Evolutionary conservation across 2,329 filamentous ascomycete genomes (phyloP).

Genomic region (Trematosphaeria pertusa): DNA sequence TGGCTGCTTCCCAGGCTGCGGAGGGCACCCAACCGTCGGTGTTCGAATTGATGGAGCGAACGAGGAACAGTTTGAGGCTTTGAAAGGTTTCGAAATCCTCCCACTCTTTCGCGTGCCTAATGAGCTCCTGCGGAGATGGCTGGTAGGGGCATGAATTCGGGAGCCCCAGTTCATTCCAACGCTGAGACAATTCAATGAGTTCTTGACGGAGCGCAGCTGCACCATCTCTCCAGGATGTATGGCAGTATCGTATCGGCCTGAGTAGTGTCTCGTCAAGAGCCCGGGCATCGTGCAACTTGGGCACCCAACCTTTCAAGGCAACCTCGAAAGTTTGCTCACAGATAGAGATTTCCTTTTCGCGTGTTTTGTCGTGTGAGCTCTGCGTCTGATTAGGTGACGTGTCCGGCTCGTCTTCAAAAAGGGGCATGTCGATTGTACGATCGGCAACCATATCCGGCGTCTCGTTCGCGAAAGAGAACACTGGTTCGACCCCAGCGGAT

Average conservation of each 20-base stretch:
- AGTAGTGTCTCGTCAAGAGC: constrained; percentile 1
- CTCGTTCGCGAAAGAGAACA: constrained; percentile 45
- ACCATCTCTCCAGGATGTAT: constrained; percentile 5
- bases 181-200: constrained; percentile 4
- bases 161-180: constrained; percentile 1
- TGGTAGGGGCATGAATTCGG: constrained; percentile 3
- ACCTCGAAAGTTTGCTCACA: neutral
- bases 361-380: too few species aligned
- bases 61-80: neutral
- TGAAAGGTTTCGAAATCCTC: constrained; percentile 5
- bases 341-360: constrained; percentile 1
- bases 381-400: too few species aligned
- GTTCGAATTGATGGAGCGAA: neutral
- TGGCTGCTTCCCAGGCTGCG: neutral
- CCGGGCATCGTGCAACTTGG: neutral
- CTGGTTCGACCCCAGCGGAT: constrained; percentile 43
- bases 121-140: neutral
- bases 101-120: constrained; percentile 1
- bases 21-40: constrained; percentile 1
- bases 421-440: neutral
- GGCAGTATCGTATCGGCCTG: constrained; percentile 4
- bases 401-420: constrained; percentile 2
- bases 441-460: constrained; percentile 44
- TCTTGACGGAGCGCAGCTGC: neutral
- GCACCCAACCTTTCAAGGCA: neutral